Percentiles rank a stretch among this genome's conserved stretches.
Conservation (phyloP, 345 rosid genomes). For the Erysimum cheiranthoides region DNA sequence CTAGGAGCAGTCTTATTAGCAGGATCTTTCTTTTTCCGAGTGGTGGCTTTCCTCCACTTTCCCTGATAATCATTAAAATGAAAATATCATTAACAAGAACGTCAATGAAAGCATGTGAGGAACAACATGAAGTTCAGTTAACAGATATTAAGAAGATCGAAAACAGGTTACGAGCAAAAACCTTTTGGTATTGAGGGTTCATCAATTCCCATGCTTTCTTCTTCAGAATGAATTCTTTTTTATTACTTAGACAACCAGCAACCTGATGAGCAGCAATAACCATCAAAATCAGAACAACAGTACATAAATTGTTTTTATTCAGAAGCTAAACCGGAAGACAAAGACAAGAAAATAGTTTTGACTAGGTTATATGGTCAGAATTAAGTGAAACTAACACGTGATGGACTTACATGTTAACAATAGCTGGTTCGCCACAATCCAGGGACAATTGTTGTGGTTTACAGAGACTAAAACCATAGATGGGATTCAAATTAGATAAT, state of each 20-base stretch:
- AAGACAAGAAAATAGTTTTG: not conserved
- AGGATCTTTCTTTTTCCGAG: constrained; percentile 41
- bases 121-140: not conserved
- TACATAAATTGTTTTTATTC: not conserved
- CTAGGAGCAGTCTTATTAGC: constrained; percentile 31
- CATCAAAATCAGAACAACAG: constrained; percentile 14
- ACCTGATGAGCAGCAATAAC: constrained; percentile 37
- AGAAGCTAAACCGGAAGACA: not conserved
- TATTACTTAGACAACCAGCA: constrained; percentile 28
- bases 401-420: constrained; percentile 39
- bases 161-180: constrained; percentile 11
- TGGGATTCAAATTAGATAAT: constrained; percentile 35
- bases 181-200: constrained; percentile 44
- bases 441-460: constrained; percentile 39
- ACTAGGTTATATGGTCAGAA: constrained; percentile 21
- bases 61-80: constrained; percentile 31
- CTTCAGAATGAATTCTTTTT: constrained; percentile 29
- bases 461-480: constrained; percentile 41
- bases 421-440: constrained; percentile 37
- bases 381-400: constrained; percentile 13
- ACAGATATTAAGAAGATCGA: not conserved
- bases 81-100: constrained; percentile 20
- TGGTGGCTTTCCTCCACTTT: constrained; percentile 25
- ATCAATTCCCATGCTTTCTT: constrained; percentile 47
- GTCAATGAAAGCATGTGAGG: not conserved